Evolutionary conservation across 2,329 filamentous ascomycete genomes (phyloP).

Genomic region (Fusarium scirpi): DNA sequence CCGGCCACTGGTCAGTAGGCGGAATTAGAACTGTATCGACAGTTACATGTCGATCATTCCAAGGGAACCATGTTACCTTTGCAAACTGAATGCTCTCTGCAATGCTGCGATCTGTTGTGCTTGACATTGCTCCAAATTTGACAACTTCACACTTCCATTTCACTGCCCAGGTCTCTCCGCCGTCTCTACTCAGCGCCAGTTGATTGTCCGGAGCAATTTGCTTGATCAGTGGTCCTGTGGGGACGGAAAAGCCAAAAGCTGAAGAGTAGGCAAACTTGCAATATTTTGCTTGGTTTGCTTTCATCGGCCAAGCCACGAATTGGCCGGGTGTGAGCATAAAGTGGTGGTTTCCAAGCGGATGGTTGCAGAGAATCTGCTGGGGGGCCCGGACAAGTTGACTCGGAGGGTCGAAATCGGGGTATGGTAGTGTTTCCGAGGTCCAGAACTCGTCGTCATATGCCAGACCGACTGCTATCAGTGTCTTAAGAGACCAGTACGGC

Average conservation of each 20-base stretch:
- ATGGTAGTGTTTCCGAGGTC: conserved; percentile 52
- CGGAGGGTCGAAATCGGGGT: conserved; percentile 24
- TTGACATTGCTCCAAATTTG: not conserved
- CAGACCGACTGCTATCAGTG: conserved; percentile 58
- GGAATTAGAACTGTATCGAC: conserved; percentile 49
- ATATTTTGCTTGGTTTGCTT: conserved; percentile 59
- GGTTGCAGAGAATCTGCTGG: conserved; percentile 60
- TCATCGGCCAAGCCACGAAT: conserved; percentile 54
- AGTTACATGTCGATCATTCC: conserved; percentile 45
- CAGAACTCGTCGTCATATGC: conserved; percentile 58
- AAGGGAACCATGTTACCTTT: conserved; percentile 41
- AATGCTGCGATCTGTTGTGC: not conserved
- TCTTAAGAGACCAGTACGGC: conserved; percentile 66
- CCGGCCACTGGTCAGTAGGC: conserved; percentile 49
- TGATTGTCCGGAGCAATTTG: conserved; percentile 53
- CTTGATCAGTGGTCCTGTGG: conserved; percentile 51
- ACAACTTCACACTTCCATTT: conserved; percentile 46
- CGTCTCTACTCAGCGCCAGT: conserved; percentile 49
- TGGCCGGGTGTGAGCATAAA: conserved; percentile 58
- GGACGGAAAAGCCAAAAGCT: conserved; percentile 59
- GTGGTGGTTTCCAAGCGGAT: conserved; percentile 52
- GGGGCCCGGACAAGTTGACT: conserved; percentile 45
- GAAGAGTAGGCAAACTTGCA: conserved; percentile 63
- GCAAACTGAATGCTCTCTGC: not conserved
- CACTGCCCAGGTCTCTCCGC: conserved; percentile 48